Conservation (phyloP, 495 filamentous ascomycete species). For the Hypoxylon subgilvum region DNA sequence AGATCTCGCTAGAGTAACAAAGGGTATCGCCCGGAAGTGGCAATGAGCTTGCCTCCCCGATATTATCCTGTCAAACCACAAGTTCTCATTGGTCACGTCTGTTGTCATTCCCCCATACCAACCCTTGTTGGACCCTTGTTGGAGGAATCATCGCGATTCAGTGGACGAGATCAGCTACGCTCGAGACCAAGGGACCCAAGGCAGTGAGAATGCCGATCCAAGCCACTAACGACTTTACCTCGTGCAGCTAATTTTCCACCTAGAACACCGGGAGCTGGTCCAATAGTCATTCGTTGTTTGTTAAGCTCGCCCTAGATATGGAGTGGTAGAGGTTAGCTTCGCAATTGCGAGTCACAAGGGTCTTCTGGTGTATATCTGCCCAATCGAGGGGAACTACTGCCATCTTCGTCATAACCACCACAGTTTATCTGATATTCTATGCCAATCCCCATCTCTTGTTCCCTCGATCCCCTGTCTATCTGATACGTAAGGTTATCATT, state of each 20-base stretch:
- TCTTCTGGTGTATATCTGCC: background rate
- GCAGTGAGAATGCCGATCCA: conserved; percentile 12
- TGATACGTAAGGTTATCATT: background rate
- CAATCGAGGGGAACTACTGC: background rate
- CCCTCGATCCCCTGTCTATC: background rate
- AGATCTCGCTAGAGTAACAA: conserved; percentile 10
- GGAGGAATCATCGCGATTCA: conserved; percentile 21
- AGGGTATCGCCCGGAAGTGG: conserved; percentile 20
- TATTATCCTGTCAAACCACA: conserved; percentile 14
- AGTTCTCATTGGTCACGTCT: conserved; percentile 22
- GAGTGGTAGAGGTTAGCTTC: conserved; percentile 4
- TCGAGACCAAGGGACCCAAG: conserved; percentile 13
- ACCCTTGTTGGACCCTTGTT: conserved; percentile 1
- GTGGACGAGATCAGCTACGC: conserved; percentile 14
- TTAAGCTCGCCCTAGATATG: conserved; percentile 12
- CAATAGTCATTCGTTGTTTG: conserved; percentile 1
- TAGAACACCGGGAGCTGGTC: background rate
- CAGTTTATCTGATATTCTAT: background rate
- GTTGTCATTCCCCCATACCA: conserved; percentile 6
- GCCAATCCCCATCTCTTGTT: background rate
- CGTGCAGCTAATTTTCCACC: conserved; percentile 4
- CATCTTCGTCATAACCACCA: conserved; percentile 18
- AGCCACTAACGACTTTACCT: conserved; percentile 3
- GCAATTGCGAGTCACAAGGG: conserved; percentile 15
- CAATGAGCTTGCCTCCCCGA: conserved; percentile 27